A percentile compares a stretch with the other conserved stretches of the same genome.
These are phyloP conservation scores for Termitomyces titanicus DNA, from an alignment of 768 basidiomycete species.

Conservation along the genomic window DNA sequence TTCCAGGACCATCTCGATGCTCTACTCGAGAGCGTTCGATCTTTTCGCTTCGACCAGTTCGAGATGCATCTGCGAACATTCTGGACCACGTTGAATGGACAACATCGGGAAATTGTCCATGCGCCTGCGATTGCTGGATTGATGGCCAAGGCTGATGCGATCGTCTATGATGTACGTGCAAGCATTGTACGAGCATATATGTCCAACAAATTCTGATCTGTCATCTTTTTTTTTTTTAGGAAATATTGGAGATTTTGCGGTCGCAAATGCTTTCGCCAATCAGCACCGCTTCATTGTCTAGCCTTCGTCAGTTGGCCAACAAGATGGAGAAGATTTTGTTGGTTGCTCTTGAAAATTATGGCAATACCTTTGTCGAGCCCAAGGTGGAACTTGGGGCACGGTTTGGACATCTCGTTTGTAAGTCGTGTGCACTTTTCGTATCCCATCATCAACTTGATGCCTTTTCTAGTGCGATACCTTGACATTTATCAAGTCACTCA, in stretches of 20 bases:
- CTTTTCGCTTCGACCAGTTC: slow-evolving; percentile 85
- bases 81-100: slow-evolving; percentile 72
- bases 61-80: slow-evolving; percentile 84
- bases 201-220: slow-evolving; percentile 5
- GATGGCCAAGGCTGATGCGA: slow-evolving; percentile 88
- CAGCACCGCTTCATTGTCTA: slow-evolving; percentile 59
- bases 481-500: slow-evolving; percentile 93
- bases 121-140: slow-evolving; percentile 84
- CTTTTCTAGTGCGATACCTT: slow-evolving; percentile 72
- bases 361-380: slow-evolving; percentile 87
- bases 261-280: slow-evolving; percentile 83
- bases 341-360: slow-evolving; percentile 76
- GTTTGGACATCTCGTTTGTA: slow-evolving; percentile 86
- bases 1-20: slow-evolving; percentile 90
- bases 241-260: slow-evolving; percentile 83
- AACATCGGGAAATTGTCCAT: slow-evolving; percentile 85
- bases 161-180: slow-evolving; percentile 82
- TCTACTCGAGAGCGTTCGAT: slow-evolving; percentile 71
- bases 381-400: slow-evolving; percentile 89
- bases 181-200: neutral
- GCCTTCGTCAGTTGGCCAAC: slow-evolving; percentile 76
- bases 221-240: slow-evolving; percentile 38
- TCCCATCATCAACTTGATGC: slow-evolving; percentile 6
- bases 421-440: slow-evolving; percentile 29
- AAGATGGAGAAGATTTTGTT: slow-evolving; percentile 92